Evolutionary conservation across 176 grass and related monocot species (phyloP), one percentile per base, ranked within the genome.

Genomic region (Echinochloa phyllopogon): DNA sequence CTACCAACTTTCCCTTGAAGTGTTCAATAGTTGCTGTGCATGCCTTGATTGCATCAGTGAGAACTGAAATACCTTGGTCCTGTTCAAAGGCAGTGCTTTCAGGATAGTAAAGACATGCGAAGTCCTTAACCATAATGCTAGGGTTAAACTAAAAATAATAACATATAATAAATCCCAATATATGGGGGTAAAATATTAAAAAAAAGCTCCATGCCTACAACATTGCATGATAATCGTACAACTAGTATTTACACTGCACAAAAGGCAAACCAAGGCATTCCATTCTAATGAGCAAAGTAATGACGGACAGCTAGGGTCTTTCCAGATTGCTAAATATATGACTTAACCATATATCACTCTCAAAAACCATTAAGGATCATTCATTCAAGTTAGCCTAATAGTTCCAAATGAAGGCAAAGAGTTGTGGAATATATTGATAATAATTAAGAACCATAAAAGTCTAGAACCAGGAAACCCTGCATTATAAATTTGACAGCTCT

Each of bases 61-160:
- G 95, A 85, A 95, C 81, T 61, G 88, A 86, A 52, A 98, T 91
- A 21, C 92, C 92, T 93, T 95, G 86, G 15, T 93, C 91, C 95
- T 98, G 72, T 74, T 33, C 49, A 83, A 81, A 38, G 27, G 37
- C 80, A 58, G 6, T 74, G 44, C 24, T 87, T 73, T 43, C 5
- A 29, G 24, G 1, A 63, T 37, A 53, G 5, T 58, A 15, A 76
- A 55, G n/a, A n/a, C 37, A 65, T 57, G 15, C 71, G 8, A 65
- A 53, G 6, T 1, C 48, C 56, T 61, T 70, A 56, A 72, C 36
- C 17, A 10, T 76, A 77, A 24, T 65, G 17, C 56, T 33, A 27
- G 8, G 47, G 9, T 36, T 55, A 36, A 64, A 63, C 44, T 52
- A 29, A 23, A 20, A 58, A 27, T 20, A 58, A 27, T 20, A 68